Percentiles rank a stretch among this genome's conserved stretches.
phyloP scores from a whole-genome alignment of 2,329 filamentous ascomycete species.

The Trichoderma cornu-damae region DNA sequence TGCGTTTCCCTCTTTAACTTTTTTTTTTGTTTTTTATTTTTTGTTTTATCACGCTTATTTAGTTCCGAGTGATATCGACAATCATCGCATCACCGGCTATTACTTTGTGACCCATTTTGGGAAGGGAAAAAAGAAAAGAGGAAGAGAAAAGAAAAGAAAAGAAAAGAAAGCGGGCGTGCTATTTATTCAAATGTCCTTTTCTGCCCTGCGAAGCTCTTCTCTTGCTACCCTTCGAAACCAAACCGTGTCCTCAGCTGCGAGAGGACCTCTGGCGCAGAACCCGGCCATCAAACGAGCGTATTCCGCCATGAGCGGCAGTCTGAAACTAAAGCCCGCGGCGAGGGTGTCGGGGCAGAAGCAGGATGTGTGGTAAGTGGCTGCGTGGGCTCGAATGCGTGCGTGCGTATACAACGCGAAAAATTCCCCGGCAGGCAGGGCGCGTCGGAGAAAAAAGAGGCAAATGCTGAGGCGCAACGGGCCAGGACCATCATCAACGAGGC shows the following conservation, averaged over 20 bases:
- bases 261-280: not conserved
- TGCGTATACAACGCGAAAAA: not conserved
- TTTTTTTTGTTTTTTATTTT: not conserved
- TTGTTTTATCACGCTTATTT: not conserved
- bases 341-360: conserved; percentile 46
- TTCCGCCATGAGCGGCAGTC: conserved; percentile 39
- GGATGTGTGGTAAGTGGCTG: conserved; percentile 45
- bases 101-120: conserved; percentile 7
- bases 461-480: not conserved
- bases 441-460: not conserved
- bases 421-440: not conserved
- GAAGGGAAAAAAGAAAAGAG: not conserved
- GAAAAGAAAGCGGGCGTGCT: conserved; percentile 2
- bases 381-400: not conserved
- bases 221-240: not conserved
- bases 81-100: conserved; percentile 13
- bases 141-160: conserved; percentile 3
- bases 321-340: conserved; percentile 47
- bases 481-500: conserved; percentile 65
- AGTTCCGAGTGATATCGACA: not conserved
- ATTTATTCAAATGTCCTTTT: conserved; percentile 19
- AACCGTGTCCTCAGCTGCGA: not conserved
- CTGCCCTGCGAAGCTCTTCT: conserved; percentile 4
- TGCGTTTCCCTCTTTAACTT: not conserved
- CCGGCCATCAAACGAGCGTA: conserved; percentile 4